Conservation (phyloP, 169 alveolate genomes). For the Cryptosporidium parvum region DNA sequence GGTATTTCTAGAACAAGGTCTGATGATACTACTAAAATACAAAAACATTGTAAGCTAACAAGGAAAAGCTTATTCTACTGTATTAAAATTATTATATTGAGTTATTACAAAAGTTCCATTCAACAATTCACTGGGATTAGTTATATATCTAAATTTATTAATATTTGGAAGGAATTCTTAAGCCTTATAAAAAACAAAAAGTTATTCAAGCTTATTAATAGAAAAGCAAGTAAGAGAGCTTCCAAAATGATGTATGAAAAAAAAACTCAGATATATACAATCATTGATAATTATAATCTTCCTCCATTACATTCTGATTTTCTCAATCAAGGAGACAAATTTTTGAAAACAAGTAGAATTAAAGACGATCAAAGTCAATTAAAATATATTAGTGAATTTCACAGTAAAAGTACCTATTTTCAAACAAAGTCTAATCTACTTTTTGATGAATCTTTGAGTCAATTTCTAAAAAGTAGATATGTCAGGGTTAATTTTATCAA, state of each 20-base stretch:
- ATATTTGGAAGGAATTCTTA: not conserved
- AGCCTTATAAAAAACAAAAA: not conserved
- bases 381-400: not conserved
- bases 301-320: not conserved
- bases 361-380: not conserved
- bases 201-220: not conserved
- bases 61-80: not conserved
- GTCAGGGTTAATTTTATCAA: slow-evolving; percentile 7
- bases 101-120: not conserved
- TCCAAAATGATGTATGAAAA: not conserved
- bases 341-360: not conserved
- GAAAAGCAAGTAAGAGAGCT: not conserved
- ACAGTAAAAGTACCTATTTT: not conserved
- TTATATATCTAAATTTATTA: not conserved
- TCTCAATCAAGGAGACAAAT: not conserved
- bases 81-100: not conserved
- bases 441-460: slow-evolving; percentile 31
- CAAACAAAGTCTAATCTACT: slow-evolving; percentile 14
- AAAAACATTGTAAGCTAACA: not conserved
- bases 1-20: not conserved
- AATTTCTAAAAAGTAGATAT: slow-evolving; percentile 14
- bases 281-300: not conserved
- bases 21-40: not conserved
- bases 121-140: not conserved
- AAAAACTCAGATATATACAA: not conserved